Percentiles rank a stretch among this genome's conserved stretches.
phyloP scores from a whole-genome alignment of 306 rosid genomes.

The Cucurbita pepo region DNA sequence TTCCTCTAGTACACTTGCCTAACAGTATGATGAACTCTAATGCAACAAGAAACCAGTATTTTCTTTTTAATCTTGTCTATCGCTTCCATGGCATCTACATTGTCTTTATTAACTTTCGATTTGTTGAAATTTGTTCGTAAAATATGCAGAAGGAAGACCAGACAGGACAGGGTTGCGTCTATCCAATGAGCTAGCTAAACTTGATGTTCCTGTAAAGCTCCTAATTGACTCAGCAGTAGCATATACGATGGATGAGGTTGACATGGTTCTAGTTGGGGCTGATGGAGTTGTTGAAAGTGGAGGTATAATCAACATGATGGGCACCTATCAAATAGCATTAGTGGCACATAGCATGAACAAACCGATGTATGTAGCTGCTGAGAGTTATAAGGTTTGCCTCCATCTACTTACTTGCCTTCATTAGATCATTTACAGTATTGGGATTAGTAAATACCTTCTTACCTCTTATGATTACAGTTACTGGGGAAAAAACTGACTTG shows the following conservation, averaged over 20 bases:
- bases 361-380: constrained; percentile 91
- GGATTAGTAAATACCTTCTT: neutral
- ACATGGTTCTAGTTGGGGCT: constrained; percentile 93
- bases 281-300: constrained; percentile 97
- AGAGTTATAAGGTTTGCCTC: constrained; percentile 73
- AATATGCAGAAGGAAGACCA: constrained; percentile 85
- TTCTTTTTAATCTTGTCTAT: neutral
- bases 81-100: neutral
- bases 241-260: constrained; percentile 91
- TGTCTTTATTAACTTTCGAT: neutral
- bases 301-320: constrained; percentile 95
- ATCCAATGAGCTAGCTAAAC: constrained; percentile 75
- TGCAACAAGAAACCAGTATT: neutral
- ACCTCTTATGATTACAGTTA: neutral
- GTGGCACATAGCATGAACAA: constrained; percentile 84
- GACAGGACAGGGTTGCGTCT: constrained; percentile 68
- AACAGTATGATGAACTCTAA: neutral
- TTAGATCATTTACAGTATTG: neutral
- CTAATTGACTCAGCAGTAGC: constrained; percentile 94
- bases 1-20: neutral
- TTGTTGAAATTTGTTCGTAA: neutral
- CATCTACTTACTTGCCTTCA: neutral
- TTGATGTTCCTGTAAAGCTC: constrained; percentile 76
- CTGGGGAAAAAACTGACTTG: neutral
- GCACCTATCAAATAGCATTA: constrained; percentile 82